Percentiles rank a stretch among this genome's conserved stretches.
These are phyloP conservation scores for Diplodia mutila DNA, from an alignment of 2,329 filamentous ascomycete species.

Conservation along the genomic window DNA sequence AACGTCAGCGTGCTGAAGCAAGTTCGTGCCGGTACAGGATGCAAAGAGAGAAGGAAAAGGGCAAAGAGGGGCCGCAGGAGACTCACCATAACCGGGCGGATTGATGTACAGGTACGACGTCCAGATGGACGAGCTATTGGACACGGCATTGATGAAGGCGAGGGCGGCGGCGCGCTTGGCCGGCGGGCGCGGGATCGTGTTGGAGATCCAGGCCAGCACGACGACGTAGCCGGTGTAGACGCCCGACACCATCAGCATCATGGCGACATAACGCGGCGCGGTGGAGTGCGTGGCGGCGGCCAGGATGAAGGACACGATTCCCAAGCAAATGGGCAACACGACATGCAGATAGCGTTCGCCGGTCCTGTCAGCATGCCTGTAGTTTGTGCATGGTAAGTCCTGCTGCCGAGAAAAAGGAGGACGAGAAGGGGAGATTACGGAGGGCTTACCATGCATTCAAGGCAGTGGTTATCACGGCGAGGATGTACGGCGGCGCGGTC, in stretches of 20 bases:
- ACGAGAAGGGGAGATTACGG: no score
- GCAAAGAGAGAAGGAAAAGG: no score
- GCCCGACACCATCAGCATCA: constrained; percentile 71
- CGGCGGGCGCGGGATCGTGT: constrained; percentile 73
- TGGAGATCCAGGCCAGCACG: constrained; percentile 73
- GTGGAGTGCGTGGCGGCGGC: constrained; percentile 64
- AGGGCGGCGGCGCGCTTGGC: constrained; percentile 74
- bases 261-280: constrained; percentile 68
- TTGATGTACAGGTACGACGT: constrained; percentile 69
- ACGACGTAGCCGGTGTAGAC: constrained; percentile 67
- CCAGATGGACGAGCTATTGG: constrained; percentile 72
- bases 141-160: constrained; percentile 75
- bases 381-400: not conserved
- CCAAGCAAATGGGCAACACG: constrained; percentile 62
- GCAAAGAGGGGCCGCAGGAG: not conserved
- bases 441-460: constrained; percentile 59
- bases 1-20: not conserved
- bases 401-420: no score
- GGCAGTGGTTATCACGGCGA: constrained; percentile 64
- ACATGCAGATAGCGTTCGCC: constrained; percentile 74
- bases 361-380: constrained; percentile 66
- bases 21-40: not conserved
- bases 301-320: constrained; percentile 68
- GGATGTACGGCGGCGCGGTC: constrained; percentile 58
- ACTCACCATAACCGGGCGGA: constrained; percentile 24